Conservation (phyloP, 495 filamentous ascomycete genomes). For the Monascus purpureus region DNA sequence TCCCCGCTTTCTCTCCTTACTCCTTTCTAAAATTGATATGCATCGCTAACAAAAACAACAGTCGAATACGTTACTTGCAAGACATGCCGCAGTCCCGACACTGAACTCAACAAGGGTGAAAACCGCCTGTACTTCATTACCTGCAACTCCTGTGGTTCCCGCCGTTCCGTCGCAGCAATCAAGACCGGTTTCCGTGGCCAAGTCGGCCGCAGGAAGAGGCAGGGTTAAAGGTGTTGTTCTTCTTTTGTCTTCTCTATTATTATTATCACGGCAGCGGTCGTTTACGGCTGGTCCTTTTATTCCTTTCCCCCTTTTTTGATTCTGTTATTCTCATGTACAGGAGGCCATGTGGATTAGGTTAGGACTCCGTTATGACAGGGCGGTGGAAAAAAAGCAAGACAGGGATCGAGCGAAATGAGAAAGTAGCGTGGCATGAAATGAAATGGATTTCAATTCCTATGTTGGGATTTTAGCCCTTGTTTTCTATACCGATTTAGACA, state of each 20-base stretch:
- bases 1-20: not conserved
- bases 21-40: not conserved
- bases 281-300: too few relatives aligned
- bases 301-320: too few relatives aligned
- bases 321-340: too few relatives aligned
- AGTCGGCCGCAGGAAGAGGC: slow-evolving; percentile 81
- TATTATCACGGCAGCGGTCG: slow-evolving; percentile 7
- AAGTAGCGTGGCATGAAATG: slow-evolving; percentile 14
- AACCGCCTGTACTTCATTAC: slow-evolving; percentile 84
- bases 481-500: too few relatives aligned
- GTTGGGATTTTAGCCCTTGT: slow-evolving; percentile 1
- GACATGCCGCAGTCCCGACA: slow-evolving; percentile 88
- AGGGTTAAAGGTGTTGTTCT: slow-evolving; percentile 20
- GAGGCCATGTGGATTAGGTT: too few relatives aligned
- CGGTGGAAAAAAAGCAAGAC: not conserved
- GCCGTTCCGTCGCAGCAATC: slow-evolving; percentile 89
- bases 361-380: too few relatives aligned
- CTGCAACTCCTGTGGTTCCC: slow-evolving; percentile 77
- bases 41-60: slow-evolving; percentile 16
- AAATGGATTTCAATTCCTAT: slow-evolving; percentile 7
- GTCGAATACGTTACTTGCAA: slow-evolving; percentile 99
- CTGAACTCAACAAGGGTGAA: slow-evolving; percentile 95
- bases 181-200: slow-evolving; percentile 99
- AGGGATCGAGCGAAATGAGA: slow-evolving; percentile 7
- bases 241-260: too few relatives aligned